A percentile compares a stretch with the other conserved stretches of the same genome.
Evolutionary conservation across 2,329 filamentous ascomycete genomes (phyloP).

Genomic region (Mycogone perniciosa): DNA sequence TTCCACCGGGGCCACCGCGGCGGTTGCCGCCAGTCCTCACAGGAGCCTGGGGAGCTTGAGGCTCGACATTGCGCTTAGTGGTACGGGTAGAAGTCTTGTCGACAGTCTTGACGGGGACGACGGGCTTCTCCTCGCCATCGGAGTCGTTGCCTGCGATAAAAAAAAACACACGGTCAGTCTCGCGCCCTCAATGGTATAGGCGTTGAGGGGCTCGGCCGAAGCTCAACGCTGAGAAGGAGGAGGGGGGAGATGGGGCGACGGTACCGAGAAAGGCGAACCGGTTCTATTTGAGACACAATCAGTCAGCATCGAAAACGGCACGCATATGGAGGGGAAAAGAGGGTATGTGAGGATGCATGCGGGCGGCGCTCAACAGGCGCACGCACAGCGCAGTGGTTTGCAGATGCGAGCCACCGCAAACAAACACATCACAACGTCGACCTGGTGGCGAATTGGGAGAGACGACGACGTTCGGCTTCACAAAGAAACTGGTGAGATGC

Average conservation of each 20-base stretch:
- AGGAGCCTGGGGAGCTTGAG: conserved; percentile 62
- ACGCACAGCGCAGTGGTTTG: background rate
- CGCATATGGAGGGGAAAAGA: background rate
- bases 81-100: conserved; percentile 74
- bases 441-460: conserved; percentile 5
- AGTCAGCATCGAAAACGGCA: conserved; percentile 4
- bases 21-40: conserved; percentile 37
- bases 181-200: conserved; percentile 4
- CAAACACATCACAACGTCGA: conserved; percentile 1
- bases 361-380: background rate
- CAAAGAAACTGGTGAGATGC: background rate
- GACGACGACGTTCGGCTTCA: background rate
- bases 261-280: conserved; percentile 97
- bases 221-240: conserved; percentile 16
- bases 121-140: conserved; percentile 61
- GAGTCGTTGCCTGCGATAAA: conserved; percentile 50
- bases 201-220: conserved; percentile 11
- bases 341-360: background rate
- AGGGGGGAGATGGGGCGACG: conserved; percentile 25
- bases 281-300: conserved; percentile 56
- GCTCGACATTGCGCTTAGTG: conserved; percentile 78
- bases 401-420: background rate
- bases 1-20: conserved; percentile 60
- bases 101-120: conserved; percentile 79
- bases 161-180: conserved; percentile 8